phyloP scores from a whole-genome alignment of 148 eudicot genomes.

The Cornus kousa region DNA sequence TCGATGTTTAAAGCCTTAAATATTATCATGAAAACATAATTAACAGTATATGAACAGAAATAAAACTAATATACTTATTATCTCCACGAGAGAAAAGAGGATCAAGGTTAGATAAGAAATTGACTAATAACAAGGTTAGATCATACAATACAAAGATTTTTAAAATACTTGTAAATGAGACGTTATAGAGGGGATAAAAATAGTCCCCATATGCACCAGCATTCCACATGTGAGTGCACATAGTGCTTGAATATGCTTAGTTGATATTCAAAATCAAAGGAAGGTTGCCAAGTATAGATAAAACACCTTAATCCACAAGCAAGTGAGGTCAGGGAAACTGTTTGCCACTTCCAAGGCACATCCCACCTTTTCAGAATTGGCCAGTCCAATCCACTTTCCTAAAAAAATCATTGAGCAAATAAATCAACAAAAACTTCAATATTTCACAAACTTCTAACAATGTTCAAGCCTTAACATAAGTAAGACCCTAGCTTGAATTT shows the following conservation, averaged over 20 bases:
- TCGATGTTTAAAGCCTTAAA: not conserved
- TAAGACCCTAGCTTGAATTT: too few relatives aligned
- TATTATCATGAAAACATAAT: not conserved
- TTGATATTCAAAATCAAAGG: not conserved
- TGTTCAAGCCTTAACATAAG: not conserved
- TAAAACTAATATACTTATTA: not conserved
- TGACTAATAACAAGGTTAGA: not conserved
- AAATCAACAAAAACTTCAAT: not conserved
- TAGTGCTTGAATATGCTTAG: constrained; percentile 2
- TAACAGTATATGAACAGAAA: not conserved
- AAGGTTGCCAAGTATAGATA: not conserved
- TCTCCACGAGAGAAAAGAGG: not conserved
- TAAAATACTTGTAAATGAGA: not conserved
- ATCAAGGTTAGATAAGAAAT: not conserved
- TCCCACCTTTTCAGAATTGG: constrained; percentile 81
- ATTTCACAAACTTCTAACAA: not conserved
- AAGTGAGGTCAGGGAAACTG: constrained; percentile 76
- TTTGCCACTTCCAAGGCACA: constrained; percentile 99
- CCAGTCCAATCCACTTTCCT: constrained; percentile 55
- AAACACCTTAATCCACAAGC: constrained; percentile 94
- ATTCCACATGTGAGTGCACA: not conserved
- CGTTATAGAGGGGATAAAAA: not conserved
- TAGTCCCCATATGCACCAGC: not conserved
- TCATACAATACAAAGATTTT: not conserved
- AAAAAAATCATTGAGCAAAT: constrained; percentile 14